phyloP scores from a whole-genome alignment of 164 flowering plant genomes.

The grape (Vitis vinifera) region ASM3070453v1 NC_081809.1:5757001-5757500 shows the following conservation, averaged over 20 bases:
- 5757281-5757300: conserved; percentile 48
- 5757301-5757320: conserved; percentile 41
- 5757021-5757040: conserved; percentile 18
- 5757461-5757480: conserved; percentile 29
- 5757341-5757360: conserved; percentile 62
- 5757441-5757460: conserved; percentile 45
- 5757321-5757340: conserved; percentile 46
- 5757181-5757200: conserved; percentile 40
- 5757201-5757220: conserved; percentile 49
- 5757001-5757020: conserved; percentile 25
- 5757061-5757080: conserved; percentile 21
- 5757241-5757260: conserved; percentile 43
- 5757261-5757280: conserved; percentile 54
- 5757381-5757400: conserved; percentile 48
- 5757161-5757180: conserved; percentile 36
- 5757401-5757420: conserved; percentile 48
- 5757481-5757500: conserved; percentile 34
- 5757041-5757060: conserved; percentile 29
- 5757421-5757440: conserved; percentile 39
- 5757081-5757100: conserved; percentile 20
- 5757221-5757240: conserved; percentile 58
- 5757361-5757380: conserved; percentile 47
- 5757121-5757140: conserved; percentile 32
- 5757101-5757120: conserved; percentile 29
- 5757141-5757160: conserved; percentile 22